Evolutionary conservation across 2,329 filamentous ascomycete genomes (phyloP), one percentile per base, ranked within the genome.

Genomic region (Podosphaera fusca): DNA sequence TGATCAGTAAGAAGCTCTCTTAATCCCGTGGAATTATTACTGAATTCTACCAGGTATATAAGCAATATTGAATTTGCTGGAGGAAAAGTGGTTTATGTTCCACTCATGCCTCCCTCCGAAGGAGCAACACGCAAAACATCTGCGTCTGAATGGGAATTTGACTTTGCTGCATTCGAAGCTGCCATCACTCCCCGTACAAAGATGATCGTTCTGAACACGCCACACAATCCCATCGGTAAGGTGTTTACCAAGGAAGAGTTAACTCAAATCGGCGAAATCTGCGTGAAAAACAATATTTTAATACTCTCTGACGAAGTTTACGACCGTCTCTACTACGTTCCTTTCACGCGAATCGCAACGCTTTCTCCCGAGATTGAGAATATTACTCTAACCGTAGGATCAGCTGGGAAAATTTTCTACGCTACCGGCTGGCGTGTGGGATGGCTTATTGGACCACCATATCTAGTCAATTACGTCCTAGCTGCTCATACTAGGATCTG

Each of bases 61-160:
- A 88, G 84, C 74, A 98, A 98, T 71, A 96, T 98, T 61, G 86
- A 95, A 70, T 96, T 98, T 89, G 82, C 92, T 0, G 92, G 92
- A 55, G 92, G 92, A 63, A 94, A 84, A 68, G 87, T 96, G 61
- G 84, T 90, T 63, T 96, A 95, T 67, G 90, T 96, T 31, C 89
- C 92, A n/a, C 75, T 98, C 68, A 85, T 92, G 60, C 90, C 92
- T 34, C 92, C 92, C 8, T 76, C 78, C 61, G 81, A 87, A 51
- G 92, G 92, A 55, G 84, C 81, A 3, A 79, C 75, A 45, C 79
- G 82, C 70, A 94, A 86, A 0, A 87, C 87, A 0, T 88, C 87
- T 4, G 88, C 92, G 0, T 80, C 80, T 2, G 86, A 95, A 63
- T 98, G 92, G 92, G 80, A 76, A 1, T 77, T 98, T 56, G 81